Evolutionary conservation across 225 moss, liverwort and hornwort genomes (phyloP), one percentile per base, ranked within the genome.

Genomic region (Asterella californica): DNA sequence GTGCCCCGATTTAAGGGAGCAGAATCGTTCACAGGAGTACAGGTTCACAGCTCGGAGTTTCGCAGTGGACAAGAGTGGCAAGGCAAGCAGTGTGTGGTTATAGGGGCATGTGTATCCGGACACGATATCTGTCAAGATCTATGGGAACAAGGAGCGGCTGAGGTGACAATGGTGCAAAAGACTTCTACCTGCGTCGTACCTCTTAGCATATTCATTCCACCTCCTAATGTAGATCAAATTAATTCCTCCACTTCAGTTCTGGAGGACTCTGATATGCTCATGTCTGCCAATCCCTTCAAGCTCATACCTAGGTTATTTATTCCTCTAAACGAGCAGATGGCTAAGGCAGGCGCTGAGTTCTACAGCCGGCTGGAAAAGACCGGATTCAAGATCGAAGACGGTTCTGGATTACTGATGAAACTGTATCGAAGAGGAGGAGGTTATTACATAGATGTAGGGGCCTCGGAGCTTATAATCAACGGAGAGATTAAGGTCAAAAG

Each of bases 101-200:
- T 80, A 21, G 79, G 79, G 21, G 30, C 70, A 52, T 30, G 69
- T 34, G 54, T 27, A 2, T 80, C 79, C 0, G 79, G 57, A 33
- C 79, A 80, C 71, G 79, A 80, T 72, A 80, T 80, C 2, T 47
- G 68, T 53, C n/a, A 66, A 42, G 79, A 80, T 57, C 54, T 80
- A 8, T 71, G 69, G 79, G 79, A 80, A 71, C 49, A 70, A 60
- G 79, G 72, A 46, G 78, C 78, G 15, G 71, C 79, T 57, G 22
- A 80, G 25, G 79, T 80, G 52, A 80, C 79, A 10, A 80, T 80
- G 79, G 72, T 80, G 57, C 79, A 80, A 55, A 70, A 68, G 22
- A 54, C 53, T 71, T 70, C 69, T 17, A 80, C 79, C 59, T 30
- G 46, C 72, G 70, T 80, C 21, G 42, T 7, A 2, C 4, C 42